These are phyloP conservation scores for Ramaria sp. DNA, from an alignment of 768 basidiomycete species.

Conservation along the genomic window DNA sequence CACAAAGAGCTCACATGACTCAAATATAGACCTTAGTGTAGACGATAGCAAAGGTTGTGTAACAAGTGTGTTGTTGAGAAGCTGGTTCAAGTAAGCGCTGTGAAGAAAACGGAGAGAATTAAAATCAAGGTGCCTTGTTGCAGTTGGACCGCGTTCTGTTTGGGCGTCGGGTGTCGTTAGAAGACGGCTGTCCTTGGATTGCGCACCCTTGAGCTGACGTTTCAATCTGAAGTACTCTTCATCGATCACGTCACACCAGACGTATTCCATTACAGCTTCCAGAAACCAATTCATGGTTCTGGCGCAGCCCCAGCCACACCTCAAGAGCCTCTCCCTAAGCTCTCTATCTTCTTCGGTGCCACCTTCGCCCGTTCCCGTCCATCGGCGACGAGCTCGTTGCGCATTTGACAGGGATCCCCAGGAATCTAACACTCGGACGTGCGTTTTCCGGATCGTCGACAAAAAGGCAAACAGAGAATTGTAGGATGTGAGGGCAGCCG, in stretches of 20 bases:
- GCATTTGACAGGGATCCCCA: slow-evolving; percentile 83
- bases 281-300: slow-evolving; percentile 89
- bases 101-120: slow-evolving; percentile 78
- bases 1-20: slow-evolving; percentile 79
- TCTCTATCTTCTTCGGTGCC: slow-evolving; percentile 65
- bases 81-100: slow-evolving; percentile 64
- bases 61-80: slow-evolving; percentile 71
- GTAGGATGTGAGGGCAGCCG: slow-evolving; percentile 64
- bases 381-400: slow-evolving; percentile 72
- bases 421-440: slow-evolving; percentile 65
- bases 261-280: slow-evolving; percentile 71
- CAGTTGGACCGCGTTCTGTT: too few relatives aligned
- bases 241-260: slow-evolving; percentile 86
- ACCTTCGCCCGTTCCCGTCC: slow-evolving; percentile 83
- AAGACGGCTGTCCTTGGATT: not conserved
- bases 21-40: slow-evolving; percentile 61
- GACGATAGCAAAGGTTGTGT: slow-evolving; percentile 51
- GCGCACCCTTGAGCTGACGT: slow-evolving; percentile 29
- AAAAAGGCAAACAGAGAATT: slow-evolving; percentile 72
- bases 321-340: slow-evolving; percentile 49
- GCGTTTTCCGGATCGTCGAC: slow-evolving; percentile 74
- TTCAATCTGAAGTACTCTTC: slow-evolving; percentile 69
- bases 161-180: not conserved
- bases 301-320: slow-evolving; percentile 81
- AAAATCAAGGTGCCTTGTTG: slow-evolving; percentile 56